Conservation (phyloP, 2,329 filamentous ascomycete genomes). For the Botrytis aclada region DNA sequence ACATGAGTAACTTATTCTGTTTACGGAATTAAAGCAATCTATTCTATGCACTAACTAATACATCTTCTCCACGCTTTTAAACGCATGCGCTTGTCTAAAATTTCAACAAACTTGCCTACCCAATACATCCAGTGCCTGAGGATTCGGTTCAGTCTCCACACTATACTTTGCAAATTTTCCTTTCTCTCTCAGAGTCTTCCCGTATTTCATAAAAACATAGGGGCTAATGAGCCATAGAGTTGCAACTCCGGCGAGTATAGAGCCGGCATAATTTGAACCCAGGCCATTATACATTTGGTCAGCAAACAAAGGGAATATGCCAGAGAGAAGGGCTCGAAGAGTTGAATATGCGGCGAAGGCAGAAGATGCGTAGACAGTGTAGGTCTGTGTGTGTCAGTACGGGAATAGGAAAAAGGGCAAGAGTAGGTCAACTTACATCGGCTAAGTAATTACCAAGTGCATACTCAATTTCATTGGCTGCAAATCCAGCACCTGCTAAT, state of each 20-base stretch:
- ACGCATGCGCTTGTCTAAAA: not conserved
- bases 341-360: conserved; percentile 44
- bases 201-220: conserved; percentile 41
- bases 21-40: not conserved
- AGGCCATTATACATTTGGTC: conserved; percentile 42
- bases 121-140: not conserved
- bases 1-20: not conserved
- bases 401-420: not conserved
- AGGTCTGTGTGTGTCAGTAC: conserved; percentile 31
- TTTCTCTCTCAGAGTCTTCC: conserved; percentile 37
- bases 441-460: conserved; percentile 44
- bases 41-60: not conserved
- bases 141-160: not conserved
- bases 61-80: not conserved
- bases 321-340: conserved; percentile 41
- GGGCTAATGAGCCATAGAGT: conserved; percentile 43
- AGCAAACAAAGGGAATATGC: conserved; percentile 43
- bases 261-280: conserved; percentile 42
- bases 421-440: conserved; percentile 31
- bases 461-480: conserved; percentile 46
- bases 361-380: conserved; percentile 44
- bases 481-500: conserved; percentile 46
- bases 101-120: not conserved
- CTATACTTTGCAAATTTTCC: conserved; percentile 2
- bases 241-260: conserved; percentile 42